phyloP scores from a whole-genome alignment of 768 basidiomycete species.

The Collybia nuda region DNA sequence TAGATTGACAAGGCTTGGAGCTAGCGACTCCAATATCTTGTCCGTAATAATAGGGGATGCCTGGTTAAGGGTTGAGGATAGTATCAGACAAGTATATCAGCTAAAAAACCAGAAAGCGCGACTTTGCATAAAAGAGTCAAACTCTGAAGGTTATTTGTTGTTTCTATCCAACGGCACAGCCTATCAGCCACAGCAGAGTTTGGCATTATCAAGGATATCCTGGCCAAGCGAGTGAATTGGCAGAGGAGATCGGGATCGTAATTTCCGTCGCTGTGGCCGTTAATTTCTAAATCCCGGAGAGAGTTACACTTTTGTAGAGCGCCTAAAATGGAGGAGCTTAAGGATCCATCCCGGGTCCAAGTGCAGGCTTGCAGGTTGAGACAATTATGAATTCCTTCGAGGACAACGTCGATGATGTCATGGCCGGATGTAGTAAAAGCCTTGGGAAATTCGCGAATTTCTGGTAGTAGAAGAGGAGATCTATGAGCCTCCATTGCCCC shows the following conservation, averaged over 20 bases:
- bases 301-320: constrained; percentile 41
- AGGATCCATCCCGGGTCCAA: constrained; percentile 81
- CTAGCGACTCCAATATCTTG: constrained; percentile 44
- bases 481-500: neutral
- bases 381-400: constrained; percentile 60
- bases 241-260: constrained; percentile 55
- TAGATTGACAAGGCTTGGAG: constrained; percentile 47
- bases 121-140: constrained; percentile 76
- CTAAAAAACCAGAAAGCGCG: neutral
- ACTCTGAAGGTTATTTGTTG: constrained; percentile 45
- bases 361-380: constrained; percentile 59
- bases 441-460: constrained; percentile 75
- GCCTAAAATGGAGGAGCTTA: constrained; percentile 58
- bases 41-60: constrained; percentile 61
- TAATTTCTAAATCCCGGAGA: constrained; percentile 66
- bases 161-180: constrained; percentile 52
- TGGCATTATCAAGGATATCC: constrained; percentile 77
- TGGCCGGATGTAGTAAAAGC: constrained; percentile 31
- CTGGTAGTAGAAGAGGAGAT: constrained; percentile 30
- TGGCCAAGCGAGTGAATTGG: constrained; percentile 49
- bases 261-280: constrained; percentile 58
- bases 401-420: constrained; percentile 37
- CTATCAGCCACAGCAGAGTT: constrained; percentile 49
- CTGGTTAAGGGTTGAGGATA: constrained; percentile 30
- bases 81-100: neutral